Conservation (phyloP, 495 filamentous ascomycete genomes). For the Podospora tetraspora region DNA sequence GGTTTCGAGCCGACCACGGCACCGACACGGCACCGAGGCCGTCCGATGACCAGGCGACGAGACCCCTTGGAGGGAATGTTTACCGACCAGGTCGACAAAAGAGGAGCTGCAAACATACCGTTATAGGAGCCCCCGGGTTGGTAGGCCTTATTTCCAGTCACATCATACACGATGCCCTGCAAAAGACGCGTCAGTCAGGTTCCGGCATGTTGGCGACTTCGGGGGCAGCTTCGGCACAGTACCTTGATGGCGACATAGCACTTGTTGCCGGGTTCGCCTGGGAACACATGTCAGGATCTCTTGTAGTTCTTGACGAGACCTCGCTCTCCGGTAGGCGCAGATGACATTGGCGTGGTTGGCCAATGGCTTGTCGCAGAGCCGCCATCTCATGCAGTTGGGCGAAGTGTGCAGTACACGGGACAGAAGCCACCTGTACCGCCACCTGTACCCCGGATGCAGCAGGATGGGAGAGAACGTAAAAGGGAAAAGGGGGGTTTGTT, state of each 20-base stretch:
- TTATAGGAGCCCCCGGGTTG: constrained; percentile 76
- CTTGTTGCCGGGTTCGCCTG: constrained; percentile 58
- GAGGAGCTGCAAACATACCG: constrained; percentile 47
- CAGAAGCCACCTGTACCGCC: neutral
- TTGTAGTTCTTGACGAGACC: neutral
- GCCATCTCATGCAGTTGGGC: neutral
- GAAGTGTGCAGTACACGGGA: neutral
- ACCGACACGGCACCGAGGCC: neutral
- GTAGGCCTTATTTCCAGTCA: constrained; percentile 80
- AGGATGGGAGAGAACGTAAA: neutral
- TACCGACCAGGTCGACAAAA: neutral
- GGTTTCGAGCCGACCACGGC: neutral
- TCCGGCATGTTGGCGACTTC: constrained; percentile 5
- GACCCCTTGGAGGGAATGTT: neutral
- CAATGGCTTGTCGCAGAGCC: neutral
- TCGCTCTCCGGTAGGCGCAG: neutral
- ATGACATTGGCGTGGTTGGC: neutral
- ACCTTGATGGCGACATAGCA: constrained; percentile 92
- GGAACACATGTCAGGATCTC: neutral
- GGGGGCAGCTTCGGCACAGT: neutral
- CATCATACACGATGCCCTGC: constrained; percentile 86
- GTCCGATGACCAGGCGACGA: neutral
- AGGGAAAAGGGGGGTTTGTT: neutral
- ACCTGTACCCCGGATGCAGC: neutral
- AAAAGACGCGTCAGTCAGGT: constrained; percentile 11